phyloP scores from a whole-genome alignment of 176 grass and related monocot genomes.

The Themeda triandra region DNA sequence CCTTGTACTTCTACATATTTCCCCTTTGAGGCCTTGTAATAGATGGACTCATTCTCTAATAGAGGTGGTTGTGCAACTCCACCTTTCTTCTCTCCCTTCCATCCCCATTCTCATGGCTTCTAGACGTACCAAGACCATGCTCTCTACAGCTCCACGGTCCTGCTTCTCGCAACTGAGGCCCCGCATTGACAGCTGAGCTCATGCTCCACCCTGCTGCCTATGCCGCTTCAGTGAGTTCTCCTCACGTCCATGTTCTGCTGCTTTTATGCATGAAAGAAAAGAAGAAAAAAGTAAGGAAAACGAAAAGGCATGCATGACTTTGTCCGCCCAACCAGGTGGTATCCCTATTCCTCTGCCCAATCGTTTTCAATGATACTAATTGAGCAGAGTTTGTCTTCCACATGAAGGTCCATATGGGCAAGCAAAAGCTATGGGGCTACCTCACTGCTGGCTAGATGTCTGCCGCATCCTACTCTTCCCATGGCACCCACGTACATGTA shows the following conservation, averaged over 20 bases:
- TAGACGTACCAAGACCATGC: background rate
- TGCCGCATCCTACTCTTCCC: too few species aligned
- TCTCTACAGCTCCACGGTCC: background rate
- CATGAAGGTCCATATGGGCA: too few species aligned
- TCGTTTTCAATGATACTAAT: too few species aligned
- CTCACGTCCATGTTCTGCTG: background rate
- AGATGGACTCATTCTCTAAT: background rate
- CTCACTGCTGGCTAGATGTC: too few species aligned
- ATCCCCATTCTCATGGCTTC: background rate
- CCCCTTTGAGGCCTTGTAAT: background rate
- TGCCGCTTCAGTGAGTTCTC: background rate
- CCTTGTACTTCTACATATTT: background rate
- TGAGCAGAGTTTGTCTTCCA: too few species aligned
- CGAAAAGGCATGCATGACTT: background rate
- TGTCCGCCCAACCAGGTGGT: background rate
- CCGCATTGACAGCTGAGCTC: background rate
- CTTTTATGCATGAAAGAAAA: background rate
- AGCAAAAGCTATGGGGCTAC: too few species aligned
- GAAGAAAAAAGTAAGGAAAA: background rate
- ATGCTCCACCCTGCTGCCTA: background rate
- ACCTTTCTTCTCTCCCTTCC: background rate
- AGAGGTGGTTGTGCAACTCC: background rate
- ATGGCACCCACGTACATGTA: too few species aligned
- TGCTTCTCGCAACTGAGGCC: background rate
- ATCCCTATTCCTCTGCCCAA: too few species aligned